Percentiles rank a stretch among this genome's conserved stretches.
phyloP scores from a whole-genome alignment of 129 eudicot species.

The Pittosporum tobira region DNA sequence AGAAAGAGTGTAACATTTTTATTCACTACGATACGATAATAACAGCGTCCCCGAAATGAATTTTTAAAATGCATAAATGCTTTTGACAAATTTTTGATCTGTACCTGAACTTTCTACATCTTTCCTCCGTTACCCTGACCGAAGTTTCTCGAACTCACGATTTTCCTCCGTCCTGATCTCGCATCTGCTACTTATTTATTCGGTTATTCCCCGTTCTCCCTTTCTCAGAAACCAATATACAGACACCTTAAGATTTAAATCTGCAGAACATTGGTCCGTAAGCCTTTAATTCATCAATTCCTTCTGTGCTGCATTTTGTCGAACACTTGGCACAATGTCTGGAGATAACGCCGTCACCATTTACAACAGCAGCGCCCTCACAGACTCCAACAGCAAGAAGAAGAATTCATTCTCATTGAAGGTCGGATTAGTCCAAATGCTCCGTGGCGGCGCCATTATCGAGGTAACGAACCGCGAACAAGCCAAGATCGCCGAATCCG shows the following conservation, averaged over 20 bases:
- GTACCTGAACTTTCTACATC: not conserved
- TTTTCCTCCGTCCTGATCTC: not conserved
- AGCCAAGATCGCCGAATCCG: slow-evolving; percentile 84
- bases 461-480: slow-evolving; percentile 48
- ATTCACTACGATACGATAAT: no score
- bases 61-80: no score
- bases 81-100: no score
- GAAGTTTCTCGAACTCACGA: not conserved
- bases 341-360: slow-evolving; percentile 70
- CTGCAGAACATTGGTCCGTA: no score
- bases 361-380: slow-evolving; percentile 55
- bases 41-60: no score
- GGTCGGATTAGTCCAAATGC: slow-evolving; percentile 65
- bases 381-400: slow-evolving; percentile 62
- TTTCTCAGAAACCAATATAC: no score
- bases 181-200: no score
- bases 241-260: no score
- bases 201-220: no score
- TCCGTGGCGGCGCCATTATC: slow-evolving; percentile 76
- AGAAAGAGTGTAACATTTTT: no score
- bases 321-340: slow-evolving; percentile 48
- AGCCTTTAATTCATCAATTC: not conserved
- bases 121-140: not conserved
- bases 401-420: slow-evolving; percentile 49
- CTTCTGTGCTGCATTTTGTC: slow-evolving; percentile 9